These are phyloP conservation scores for Pestalotiopsis sp. DNA, from an alignment of 2,329 filamentous ascomycete species.

Conservation along the genomic window DNA sequence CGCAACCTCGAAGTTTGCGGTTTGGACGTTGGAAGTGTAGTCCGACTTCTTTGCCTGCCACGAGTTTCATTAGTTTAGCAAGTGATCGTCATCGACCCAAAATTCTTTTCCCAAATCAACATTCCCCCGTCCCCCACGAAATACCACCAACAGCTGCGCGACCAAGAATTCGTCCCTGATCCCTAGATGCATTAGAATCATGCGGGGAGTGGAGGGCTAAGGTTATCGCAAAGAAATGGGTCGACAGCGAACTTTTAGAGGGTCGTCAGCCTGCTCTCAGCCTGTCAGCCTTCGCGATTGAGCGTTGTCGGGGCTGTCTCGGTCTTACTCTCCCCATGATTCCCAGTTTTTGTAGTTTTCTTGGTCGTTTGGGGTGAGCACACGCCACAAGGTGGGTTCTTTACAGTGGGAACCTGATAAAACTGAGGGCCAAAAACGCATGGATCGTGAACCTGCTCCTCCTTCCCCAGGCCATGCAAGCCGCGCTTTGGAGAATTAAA, in stretches of 20 bases:
- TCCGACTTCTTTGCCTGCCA: background rate
- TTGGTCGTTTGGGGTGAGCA: background rate
- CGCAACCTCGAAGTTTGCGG: no score
- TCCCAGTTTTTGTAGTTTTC: slow-evolving; percentile 1
- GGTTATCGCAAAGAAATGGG: background rate
- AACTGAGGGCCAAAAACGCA: slow-evolving; percentile 1
- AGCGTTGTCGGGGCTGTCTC: slow-evolving; percentile 10
- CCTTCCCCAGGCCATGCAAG: slow-evolving; percentile 3
- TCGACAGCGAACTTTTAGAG: background rate
- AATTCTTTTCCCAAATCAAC: background rate
- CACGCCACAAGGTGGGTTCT: background rate
- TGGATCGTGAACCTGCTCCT: background rate
- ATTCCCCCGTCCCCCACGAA: background rate
- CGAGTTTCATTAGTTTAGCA: background rate
- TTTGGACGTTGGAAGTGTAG: background rate
- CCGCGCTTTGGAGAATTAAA: slow-evolving; percentile 6
- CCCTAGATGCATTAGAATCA: slow-evolving; percentile 9
- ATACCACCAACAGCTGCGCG: slow-evolving; percentile 1
- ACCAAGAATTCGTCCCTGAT: background rate
- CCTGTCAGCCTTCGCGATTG: slow-evolving; percentile 11
- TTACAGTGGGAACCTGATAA: slow-evolving; percentile 1
- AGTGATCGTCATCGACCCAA: background rate
- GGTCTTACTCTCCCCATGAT: slow-evolving; percentile 4
- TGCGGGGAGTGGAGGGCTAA: slow-evolving; percentile 9
- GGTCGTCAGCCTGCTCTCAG: slow-evolving; percentile 10